Conservation (phyloP, 495 filamentous ascomycete species). For the Lindgomyces ingoldianus region DNA sequence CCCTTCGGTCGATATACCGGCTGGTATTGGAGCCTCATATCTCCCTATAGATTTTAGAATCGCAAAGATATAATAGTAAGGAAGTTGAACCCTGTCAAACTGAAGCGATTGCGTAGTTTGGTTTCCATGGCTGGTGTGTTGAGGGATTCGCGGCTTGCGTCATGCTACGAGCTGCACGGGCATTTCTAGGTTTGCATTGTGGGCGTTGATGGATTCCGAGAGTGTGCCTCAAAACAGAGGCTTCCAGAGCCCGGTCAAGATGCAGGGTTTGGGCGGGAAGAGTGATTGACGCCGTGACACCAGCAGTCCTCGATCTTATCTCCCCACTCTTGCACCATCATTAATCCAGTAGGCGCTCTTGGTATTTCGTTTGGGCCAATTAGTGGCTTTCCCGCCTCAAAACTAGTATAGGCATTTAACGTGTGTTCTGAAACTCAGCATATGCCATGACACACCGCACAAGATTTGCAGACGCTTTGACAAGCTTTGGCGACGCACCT, state of each 20-base stretch:
- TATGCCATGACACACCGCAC: constrained; percentile 25
- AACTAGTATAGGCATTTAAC: constrained; percentile 8
- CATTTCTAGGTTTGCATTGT: constrained; percentile 15
- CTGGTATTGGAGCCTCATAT: too few species aligned
- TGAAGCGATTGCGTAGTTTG: constrained; percentile 5
- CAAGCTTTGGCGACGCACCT: constrained; percentile 34
- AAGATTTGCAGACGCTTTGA: too few species aligned
- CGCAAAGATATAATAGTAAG: too few species aligned
- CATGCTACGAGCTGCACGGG: constrained; percentile 13
- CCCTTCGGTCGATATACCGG: neutral
- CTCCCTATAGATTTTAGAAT: too few species aligned
- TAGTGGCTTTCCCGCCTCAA: neutral
- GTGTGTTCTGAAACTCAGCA: constrained; percentile 30
- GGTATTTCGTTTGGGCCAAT: constrained; percentile 18
- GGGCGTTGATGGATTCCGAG: neutral
- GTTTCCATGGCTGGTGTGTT: constrained; percentile 2
- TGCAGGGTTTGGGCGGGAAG: constrained; percentile 32
- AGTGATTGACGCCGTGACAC: constrained; percentile 35
- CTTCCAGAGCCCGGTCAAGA: constrained; percentile 14
- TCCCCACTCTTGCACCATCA: constrained; percentile 20
- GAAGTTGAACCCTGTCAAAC: too few species aligned
- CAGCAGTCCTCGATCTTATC: constrained; percentile 32
- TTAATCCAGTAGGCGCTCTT: constrained; percentile 6
- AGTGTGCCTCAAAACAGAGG: constrained; percentile 14
- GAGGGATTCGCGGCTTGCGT: constrained; percentile 5